Base-by-base conservation (phyloP, 441 rosid genomes). In the Melastoma candidum region DNA sequence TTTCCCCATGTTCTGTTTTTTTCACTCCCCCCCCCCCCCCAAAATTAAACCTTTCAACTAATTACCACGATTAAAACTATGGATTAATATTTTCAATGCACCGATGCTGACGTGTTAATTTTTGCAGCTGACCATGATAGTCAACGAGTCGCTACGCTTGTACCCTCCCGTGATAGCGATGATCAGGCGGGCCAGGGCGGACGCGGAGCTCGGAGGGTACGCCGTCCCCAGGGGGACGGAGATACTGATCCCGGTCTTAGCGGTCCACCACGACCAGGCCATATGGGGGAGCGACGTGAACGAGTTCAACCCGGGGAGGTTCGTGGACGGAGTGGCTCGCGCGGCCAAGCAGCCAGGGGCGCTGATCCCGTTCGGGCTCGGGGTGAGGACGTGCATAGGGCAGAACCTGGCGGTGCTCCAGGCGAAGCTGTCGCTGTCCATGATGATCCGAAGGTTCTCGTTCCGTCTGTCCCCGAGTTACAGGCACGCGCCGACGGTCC, bases 131-230 rank as follows among this genome's bases (percentile, higher is more conserved):
- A 71, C 54, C 62, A 86, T 84, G 93, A 81, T 93, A 24, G 12
- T 93, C 27, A 88, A 88, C 53, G 98, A 88, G 70, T 81, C 95
- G 1, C 60, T 88, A 9, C 68, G 98, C 49, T 57, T 93, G 63
- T 93, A 88, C 60, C 97, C 98, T 12, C 98, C 98, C 1, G 79
- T 73, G 0, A 78, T 93, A 26, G 97, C 97, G 1, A 93, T 93
- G 1, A 93, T 93, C 72, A 51, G 98, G 63, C 80, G 98, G 56
- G 76, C 95, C 0, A 86, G 63, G 64, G 54, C 60, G 0, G 97
- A 85, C 29, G 87, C 77, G 3, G 79, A 81, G 65, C 76, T 93
- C 9, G 95, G 95, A 1, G 79, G 83, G 10, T 85, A 84, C 75
- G 72, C 77, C 71, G 78, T 93, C 63, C 98, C 95, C 1, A 51